Base-by-base conservation (phyloP, 768 basidiomycete species). In the Macrolepiota albuminosa region DNA sequence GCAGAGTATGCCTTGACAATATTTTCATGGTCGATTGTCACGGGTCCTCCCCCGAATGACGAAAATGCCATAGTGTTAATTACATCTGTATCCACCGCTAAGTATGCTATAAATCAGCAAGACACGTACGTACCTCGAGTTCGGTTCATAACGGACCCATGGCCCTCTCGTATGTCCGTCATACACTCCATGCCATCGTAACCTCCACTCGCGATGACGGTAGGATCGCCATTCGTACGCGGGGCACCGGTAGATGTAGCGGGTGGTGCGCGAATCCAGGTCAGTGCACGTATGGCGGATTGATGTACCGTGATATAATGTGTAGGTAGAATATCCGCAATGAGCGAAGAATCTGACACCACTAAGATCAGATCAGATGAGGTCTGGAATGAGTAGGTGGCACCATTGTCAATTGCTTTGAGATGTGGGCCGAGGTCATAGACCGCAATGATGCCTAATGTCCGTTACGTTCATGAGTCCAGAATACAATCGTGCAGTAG, bases 21-120 rank as follows among this genome's bases (percentile, higher is more conserved):
- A 65, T 90, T 89, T 59, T 95, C 93, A 60, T 88, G 86, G 67
- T 95, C 93, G 61, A 88, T 84, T n/a, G 86, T 87, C 34, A 92
- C 79, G 1, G 84, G 83, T 0, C 88, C 86, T 8, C 88, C 88
- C 31, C 79, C 77, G 65, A 84, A 90, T 4, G 85, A 73, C 9
- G 87, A 88, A 71, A 82, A 95, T 0, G 82, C 74, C 61, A 91
- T 78, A 4, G 84, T 72, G 52, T 84, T 87, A 56, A 90, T 85
- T 7, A 90, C 85, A 69, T 91, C 91, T 93, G 54, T 47, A 50
- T 36, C 34, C 24, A 18, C 56, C 46, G 40, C 31, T 29, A 21
- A 45, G 36, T 13, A 47, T 26, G 21, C 14, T 26, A 11, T 46
- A 5, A 14, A 45, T 18, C 6, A 36, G 29, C 31, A 29, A 40